Conservation (phyloP, 192 early-diverging fungal species). For the Coemansia javaensis region DNA sequence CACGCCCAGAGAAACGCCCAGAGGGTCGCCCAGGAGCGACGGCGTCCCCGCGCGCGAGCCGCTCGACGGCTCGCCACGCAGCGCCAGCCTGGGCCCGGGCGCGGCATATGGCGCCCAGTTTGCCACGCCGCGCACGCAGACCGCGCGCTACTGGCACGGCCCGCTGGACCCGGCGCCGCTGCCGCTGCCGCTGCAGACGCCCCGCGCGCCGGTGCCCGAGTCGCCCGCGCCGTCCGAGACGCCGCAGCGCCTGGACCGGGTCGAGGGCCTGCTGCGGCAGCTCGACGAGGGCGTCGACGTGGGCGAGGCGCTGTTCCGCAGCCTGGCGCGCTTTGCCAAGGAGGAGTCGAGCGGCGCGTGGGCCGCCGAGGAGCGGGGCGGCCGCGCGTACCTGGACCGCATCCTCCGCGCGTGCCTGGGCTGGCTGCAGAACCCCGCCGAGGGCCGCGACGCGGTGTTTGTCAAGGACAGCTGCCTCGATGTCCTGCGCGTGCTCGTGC, state of each 20-base stretch:
- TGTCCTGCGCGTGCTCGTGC: constrained; percentile 46
- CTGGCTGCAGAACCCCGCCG: constrained; percentile 42
- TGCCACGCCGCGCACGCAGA: constrained; percentile 43
- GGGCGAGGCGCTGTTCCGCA: constrained; percentile 43
- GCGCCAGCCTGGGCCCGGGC: no score
- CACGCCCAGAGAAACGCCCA: no score
- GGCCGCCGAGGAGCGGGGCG: constrained; percentile 17
- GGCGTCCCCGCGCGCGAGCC: no score
- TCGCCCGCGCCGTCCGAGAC: constrained; percentile 38
- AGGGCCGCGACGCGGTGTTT: constrained; percentile 44
- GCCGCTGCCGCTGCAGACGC: neutral
- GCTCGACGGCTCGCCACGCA: no score
- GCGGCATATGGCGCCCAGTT: constrained; percentile 3
- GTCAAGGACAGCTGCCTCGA: constrained; percentile 50
- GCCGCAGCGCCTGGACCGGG: constrained; percentile 26
- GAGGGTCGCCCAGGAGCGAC: no score
- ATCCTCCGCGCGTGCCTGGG: constrained; percentile 37
- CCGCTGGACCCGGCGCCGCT: constrained; percentile 24
- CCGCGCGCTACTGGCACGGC: constrained; percentile 45
- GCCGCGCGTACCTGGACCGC: constrained; percentile 29
- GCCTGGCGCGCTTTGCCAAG: constrained; percentile 48
- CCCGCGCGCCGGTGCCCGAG: constrained; percentile 13
- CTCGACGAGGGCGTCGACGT: constrained; percentile 26
- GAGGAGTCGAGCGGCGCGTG: constrained; percentile 40
- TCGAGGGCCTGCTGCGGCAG: constrained; percentile 24